These are phyloP conservation scores for Metschnikowia dekortorum DNA, from an alignment of 805 yeast species.

Conservation along the genomic window DNA sequence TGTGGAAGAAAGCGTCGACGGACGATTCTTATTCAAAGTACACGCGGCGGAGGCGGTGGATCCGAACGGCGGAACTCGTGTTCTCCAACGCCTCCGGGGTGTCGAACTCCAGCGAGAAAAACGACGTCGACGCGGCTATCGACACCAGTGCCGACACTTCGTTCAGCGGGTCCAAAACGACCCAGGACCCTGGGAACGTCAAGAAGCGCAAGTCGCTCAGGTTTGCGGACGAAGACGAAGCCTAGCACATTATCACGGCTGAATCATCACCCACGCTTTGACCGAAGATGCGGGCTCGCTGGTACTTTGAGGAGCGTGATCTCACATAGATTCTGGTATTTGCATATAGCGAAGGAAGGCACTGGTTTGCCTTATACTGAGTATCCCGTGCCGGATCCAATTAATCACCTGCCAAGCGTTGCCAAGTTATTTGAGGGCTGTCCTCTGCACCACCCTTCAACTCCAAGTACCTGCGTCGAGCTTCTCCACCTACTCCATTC, in stretches of 20 bases:
- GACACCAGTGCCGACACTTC: background rate
- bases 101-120: background rate
- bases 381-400: too few species aligned
- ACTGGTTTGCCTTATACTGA: too few species aligned
- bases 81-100: conserved; percentile 13
- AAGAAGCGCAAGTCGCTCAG: conserved; percentile 40
- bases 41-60: conserved; percentile 94
- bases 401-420: too few species aligned
- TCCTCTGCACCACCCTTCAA: too few species aligned
- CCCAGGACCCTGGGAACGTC: background rate
- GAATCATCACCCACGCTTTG: background rate
- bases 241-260: background rate
- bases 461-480: too few species aligned
- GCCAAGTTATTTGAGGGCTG: too few species aligned
- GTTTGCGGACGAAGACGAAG: conserved; percentile 31
- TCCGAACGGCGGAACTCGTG: conserved; percentile 85
- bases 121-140: background rate
- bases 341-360: too few species aligned
- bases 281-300: too few species aligned
- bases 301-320: too few species aligned
- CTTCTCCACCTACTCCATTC: too few species aligned
- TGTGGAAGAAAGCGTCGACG: conserved; percentile 88
- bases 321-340: too few species aligned
- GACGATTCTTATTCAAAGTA: conserved; percentile 87
- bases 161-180: background rate